phyloP scores from a whole-genome alignment of 73 alveolate genomes.

The Paramecium sexaurelia region DNA sequence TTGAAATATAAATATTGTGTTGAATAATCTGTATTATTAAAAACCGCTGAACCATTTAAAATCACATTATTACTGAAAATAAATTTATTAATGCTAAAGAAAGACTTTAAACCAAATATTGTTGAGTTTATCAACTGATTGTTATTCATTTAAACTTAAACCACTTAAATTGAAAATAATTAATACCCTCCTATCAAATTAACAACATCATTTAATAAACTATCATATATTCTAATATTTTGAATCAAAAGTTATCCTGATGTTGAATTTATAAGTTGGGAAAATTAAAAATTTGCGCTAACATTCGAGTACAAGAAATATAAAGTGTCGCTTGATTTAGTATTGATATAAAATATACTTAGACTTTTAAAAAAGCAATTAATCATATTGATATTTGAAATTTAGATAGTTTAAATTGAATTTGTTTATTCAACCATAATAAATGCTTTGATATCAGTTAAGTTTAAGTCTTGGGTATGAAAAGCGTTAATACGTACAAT shows the following conservation, averaged over 20 bases:
- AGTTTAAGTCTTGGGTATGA: not conserved
- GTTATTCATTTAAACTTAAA: not conserved
- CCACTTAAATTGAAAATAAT: not conserved
- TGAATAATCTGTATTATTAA: not conserved
- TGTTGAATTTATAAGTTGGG: not conserved
- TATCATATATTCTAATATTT: not conserved
- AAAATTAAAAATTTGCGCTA: not conserved
- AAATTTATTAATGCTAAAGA: not conserved
- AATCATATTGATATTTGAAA: not conserved
- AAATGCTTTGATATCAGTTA: not conserved
- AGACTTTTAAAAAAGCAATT: not conserved
- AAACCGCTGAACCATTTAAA: not conserved
- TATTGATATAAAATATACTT: not conserved
- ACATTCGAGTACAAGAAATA: not conserved
- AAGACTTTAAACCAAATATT: not conserved
- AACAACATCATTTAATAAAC: not conserved
- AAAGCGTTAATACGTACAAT: not conserved
- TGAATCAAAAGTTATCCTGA: not conserved
- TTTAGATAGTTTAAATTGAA: not conserved
- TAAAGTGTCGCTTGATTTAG: not conserved
- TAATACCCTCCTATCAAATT: not conserved
- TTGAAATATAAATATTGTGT: not conserved
- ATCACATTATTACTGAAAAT: not conserved
- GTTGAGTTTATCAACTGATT: not conserved
- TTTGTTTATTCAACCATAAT: not conserved